phyloP scores from a whole-genome alignment of 2,329 filamentous ascomycete species.

The Aspergillus fischeri region DNA sequence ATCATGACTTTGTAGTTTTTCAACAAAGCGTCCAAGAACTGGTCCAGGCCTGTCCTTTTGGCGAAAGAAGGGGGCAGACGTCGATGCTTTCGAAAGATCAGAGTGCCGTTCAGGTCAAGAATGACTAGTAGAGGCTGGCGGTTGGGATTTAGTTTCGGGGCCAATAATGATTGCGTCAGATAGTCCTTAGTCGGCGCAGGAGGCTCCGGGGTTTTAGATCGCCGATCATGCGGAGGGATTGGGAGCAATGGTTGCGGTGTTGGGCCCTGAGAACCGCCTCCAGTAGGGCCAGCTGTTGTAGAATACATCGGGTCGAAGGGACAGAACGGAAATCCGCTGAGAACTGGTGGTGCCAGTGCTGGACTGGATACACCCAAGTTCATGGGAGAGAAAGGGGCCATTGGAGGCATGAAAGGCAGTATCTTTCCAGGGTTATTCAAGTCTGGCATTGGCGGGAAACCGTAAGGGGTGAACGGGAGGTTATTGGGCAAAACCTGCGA shows the following conservation, averaged over 20 bases:
- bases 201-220: constrained; percentile 19
- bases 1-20: constrained; percentile 74
- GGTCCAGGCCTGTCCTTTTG: constrained; percentile 61
- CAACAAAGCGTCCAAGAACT: constrained; percentile 72
- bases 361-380: constrained; percentile 9
- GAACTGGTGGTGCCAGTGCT: constrained; percentile 4
- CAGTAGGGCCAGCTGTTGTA: constrained; percentile 2
- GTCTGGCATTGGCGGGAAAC: constrained; percentile 9
- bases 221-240: neutral
- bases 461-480: constrained; percentile 3
- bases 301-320: constrained; percentile 7
- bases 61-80: constrained; percentile 53
- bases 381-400: constrained; percentile 5
- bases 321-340: constrained; percentile 4
- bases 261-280: neutral
- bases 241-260: constrained; percentile 11
- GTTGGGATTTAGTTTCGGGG: constrained; percentile 39
- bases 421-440: constrained; percentile 3
- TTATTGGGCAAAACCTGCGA: constrained; percentile 3
- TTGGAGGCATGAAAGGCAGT: constrained; percentile 10
- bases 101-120: constrained; percentile 89
- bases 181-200: constrained; percentile 62
- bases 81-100: constrained; percentile 66
- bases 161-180: constrained; percentile 49
- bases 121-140: constrained; percentile 71